phyloP scores from a whole-genome alignment of 768 basidiomycete species.

The Ramaria sp. region DNA sequence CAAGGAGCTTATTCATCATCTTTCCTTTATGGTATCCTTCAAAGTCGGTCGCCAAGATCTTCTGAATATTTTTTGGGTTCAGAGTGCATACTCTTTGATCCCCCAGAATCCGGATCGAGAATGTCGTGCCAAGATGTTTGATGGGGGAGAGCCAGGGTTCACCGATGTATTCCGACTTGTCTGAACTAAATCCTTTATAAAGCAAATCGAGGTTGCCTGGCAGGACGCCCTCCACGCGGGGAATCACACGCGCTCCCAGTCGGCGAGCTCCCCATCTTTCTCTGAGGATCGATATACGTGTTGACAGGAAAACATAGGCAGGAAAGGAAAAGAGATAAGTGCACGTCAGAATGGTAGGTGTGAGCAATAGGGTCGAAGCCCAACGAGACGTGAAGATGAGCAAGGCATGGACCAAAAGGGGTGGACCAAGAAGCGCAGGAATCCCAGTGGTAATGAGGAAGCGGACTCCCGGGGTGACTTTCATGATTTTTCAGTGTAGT shows the following conservation, averaged over 20 bases:
- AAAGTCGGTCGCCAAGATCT: conserved; percentile 3
- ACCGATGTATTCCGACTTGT: conserved; percentile 48
- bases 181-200: conserved; percentile 40
- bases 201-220: conserved; percentile 47
- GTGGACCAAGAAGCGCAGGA: neutral
- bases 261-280: neutral
- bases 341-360: neutral
- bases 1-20: conserved; percentile 32
- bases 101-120: neutral
- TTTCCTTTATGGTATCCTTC: conserved; percentile 20
- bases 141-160: conserved; percentile 18
- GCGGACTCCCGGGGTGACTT: conserved; percentile 3
- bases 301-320: neutral
- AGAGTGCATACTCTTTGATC: conserved; percentile 1
- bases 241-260: conserved; percentile 20
- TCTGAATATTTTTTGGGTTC: conserved; percentile 5
- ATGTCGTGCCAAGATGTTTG: conserved; percentile 1
- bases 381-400: neutral
- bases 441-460: neutral
- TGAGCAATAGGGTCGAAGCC: neutral
- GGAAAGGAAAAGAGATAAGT: neutral
- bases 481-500: too few relatives aligned
- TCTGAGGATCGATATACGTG: neutral
- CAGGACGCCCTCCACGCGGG: conserved; percentile 21
- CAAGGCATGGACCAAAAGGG: neutral